These are phyloP conservation scores for Achaetomium macrosporum DNA, from an alignment of 2,329 filamentous ascomycete species.

Conservation along the genomic window DNA sequence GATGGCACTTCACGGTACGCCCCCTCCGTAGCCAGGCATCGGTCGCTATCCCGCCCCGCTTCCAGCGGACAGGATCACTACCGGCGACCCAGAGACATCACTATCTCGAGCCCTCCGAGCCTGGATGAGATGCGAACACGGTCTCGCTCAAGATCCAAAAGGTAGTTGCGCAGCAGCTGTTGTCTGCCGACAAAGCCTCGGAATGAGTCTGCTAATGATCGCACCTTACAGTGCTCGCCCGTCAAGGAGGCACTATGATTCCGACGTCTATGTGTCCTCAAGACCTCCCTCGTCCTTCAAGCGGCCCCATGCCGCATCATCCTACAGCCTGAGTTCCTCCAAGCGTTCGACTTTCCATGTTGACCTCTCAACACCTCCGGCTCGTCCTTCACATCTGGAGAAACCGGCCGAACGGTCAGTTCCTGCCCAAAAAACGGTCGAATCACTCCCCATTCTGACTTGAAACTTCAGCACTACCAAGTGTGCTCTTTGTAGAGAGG, in stretches of 20 bases:
- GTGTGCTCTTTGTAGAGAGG: conserved; percentile 64
- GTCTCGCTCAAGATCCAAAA: conserved; percentile 24
- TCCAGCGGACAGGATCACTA: conserved; percentile 19
- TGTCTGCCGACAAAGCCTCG: not conserved
- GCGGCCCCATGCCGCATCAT: conserved; percentile 31
- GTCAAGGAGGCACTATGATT: conserved; percentile 26
- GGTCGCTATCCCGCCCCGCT: conserved; percentile 21
- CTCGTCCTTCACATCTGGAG: conserved; percentile 21
- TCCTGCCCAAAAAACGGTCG: not conserved
- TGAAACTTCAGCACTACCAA: conserved; percentile 54
- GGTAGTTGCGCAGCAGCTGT: conserved; percentile 6
- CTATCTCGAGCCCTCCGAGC: conserved; percentile 18
- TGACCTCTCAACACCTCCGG: conserved; percentile 28
- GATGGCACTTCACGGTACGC: conserved; percentile 22
- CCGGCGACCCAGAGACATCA: conserved; percentile 18
- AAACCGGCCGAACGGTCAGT: conserved; percentile 25
- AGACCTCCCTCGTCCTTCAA: conserved; percentile 28
- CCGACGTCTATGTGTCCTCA: conserved; percentile 30
- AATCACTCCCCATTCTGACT: conserved; percentile 11
- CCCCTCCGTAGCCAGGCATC: conserved; percentile 16
- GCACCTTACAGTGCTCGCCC: conserved; percentile 17
- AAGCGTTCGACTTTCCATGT: conserved; percentile 33
- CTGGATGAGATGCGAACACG: conserved; percentile 30
- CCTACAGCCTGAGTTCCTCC: conserved; percentile 34
- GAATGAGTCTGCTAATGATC: conserved; percentile 15